Conservation (phyloP, 768 basidiomycete species). For the Tylopilus vinaceipallidus region DNA sequence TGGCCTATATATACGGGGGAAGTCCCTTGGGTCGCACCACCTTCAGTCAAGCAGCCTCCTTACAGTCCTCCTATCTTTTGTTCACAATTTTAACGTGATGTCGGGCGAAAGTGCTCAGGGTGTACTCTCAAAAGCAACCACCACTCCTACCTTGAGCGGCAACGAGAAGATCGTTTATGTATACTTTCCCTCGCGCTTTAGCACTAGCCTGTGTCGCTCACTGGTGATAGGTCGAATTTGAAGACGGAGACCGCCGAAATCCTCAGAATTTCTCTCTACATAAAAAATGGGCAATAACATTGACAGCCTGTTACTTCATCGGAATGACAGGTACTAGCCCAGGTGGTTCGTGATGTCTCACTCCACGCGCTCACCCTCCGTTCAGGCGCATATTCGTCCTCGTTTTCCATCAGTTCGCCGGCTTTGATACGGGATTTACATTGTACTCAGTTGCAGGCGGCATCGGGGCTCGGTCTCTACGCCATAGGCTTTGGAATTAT, state of each 20-base stretch:
- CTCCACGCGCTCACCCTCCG: conserved; percentile 1
- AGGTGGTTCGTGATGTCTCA: background rate
- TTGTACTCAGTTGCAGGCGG: conserved; percentile 43
- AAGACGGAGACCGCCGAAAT: conserved; percentile 37
- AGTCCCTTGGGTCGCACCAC: background rate
- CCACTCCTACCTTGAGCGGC: background rate
- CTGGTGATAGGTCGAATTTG: conserved; percentile 37
- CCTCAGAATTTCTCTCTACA: conserved; percentile 35
- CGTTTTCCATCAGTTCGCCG: conserved; percentile 52
- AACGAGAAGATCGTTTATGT: conserved; percentile 10
- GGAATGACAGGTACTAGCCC: conserved; percentile 17
- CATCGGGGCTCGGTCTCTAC: conserved; percentile 50
- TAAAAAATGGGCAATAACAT: conserved; percentile 45
- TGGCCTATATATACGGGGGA: conserved; percentile 15
- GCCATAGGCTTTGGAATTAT: conserved; percentile 58
- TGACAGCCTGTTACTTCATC: conserved; percentile 28
- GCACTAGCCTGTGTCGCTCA: background rate
- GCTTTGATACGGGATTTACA: conserved; percentile 50
- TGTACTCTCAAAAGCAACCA: background rate
- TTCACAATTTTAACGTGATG: conserved; percentile 6
- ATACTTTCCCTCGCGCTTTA: background rate
- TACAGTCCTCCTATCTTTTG: background rate
- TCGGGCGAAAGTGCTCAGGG: conserved; percentile 3
- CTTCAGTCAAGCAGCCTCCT: background rate
- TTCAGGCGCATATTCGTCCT: conserved; percentile 47